Base-by-base conservation (phyloP, 2,329 filamentous ascomycete genomes). In the Curvularia sp. region DNA sequence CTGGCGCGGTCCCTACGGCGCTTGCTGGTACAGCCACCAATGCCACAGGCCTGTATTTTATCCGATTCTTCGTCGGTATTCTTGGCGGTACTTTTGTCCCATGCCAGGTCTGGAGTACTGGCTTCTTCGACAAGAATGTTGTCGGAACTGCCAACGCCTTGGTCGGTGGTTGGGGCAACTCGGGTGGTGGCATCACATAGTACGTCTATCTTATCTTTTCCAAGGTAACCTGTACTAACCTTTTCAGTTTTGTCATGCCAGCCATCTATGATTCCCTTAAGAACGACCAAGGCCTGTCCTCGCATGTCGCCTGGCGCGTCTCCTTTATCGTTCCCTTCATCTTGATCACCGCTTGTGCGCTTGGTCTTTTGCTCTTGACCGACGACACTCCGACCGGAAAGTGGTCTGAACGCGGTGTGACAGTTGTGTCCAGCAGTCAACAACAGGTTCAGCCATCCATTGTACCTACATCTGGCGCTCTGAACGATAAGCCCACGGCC, bases 81-180 rank as follows among this genome's bases (percentile, higher is more conserved):
- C 85, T 94, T 0, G 91, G 91, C 41, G 89, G 88, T 2, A 86
- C 87, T 1, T 94, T 94, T 68, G 91, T 94, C 0, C 91, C 91
- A 12, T 96, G 92, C 75, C 92, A 96, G 74, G 93, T 96, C 6
- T 97, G 93, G 92, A 91, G 89, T 9, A 97, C 92, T 0, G 92
- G 89, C 0, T 97, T 96, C 82, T 97, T 92, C 75, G 93, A 97
- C 79, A 95, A 93, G 81, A 95, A 93, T 69, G 84, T 97, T 26
- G 90, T 97, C 18, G 93, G 93, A 48, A 93, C 91, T 5, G 91
- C 92, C 61, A 97, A 97, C 73, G 90, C 92, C 2, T 79, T 97
- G 18, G 89, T 92, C 1, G 93, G 88, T 42, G 93, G 93, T 13
- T 89, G 91, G 80, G 93, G 93, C 51, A 97, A 96, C 68, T 86